These are phyloP conservation scores for Prunus mume DNA, from an alignment of 306 rosid species.

Conservation along the genomic window DNA sequence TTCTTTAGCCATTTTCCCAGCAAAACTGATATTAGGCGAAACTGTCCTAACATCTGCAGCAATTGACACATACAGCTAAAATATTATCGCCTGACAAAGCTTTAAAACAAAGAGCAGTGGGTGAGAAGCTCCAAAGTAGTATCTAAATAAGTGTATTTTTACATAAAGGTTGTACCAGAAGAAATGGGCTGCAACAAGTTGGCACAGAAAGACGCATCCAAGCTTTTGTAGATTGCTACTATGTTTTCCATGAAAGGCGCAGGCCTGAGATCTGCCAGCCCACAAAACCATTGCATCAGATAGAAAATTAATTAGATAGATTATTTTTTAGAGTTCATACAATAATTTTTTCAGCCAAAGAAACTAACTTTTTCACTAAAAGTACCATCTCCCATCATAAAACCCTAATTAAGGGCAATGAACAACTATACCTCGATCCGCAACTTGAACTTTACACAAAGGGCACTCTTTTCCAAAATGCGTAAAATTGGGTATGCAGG, in stretches of 20 bases:
- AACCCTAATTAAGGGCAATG: not conserved
- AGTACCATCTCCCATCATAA: not conserved
- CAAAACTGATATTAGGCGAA: constrained; percentile 16
- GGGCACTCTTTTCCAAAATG: constrained; percentile 48
- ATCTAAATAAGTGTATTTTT: not conserved
- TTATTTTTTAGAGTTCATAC: not conserved
- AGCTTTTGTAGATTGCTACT: constrained; percentile 57
- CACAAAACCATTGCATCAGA: not conserved
- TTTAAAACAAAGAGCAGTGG: not conserved
- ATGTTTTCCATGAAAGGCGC: constrained; percentile 69
- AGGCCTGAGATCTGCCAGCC: constrained; percentile 53
- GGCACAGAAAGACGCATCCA: constrained; percentile 57
- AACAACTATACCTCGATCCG: constrained; percentile 35
- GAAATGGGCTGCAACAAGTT: constrained; percentile 38
- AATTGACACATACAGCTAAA: not conserved
- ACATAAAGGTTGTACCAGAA: constrained; percentile 41
- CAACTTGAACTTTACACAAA: constrained; percentile 49
- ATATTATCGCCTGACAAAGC: not conserved
- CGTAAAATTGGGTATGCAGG: constrained; percentile 42
- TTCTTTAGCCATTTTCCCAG: constrained; percentile 15
- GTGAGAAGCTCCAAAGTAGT: not conserved
- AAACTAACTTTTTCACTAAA: not conserved
- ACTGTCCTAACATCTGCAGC: constrained; percentile 41
- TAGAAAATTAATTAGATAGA: not conserved
- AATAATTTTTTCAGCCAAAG: not conserved